Conservation (phyloP, 2,329 filamentous ascomycete genomes). For the Beauveria varroae region DNA sequence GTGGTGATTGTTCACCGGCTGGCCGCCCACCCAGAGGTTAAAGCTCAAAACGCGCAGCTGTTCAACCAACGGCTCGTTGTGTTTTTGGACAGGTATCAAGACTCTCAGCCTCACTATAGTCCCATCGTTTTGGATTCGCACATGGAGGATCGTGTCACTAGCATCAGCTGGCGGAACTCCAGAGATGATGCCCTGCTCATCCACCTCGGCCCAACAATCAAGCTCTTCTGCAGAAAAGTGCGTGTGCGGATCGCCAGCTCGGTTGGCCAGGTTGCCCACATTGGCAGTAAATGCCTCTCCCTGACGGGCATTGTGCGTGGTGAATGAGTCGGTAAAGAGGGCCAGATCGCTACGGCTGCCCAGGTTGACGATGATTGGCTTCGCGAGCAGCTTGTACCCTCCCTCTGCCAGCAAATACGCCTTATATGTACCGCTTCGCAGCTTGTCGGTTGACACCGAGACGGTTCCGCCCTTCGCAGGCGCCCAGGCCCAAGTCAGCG, state of each 20-base stretch:
- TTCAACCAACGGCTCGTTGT: constrained; percentile 22
- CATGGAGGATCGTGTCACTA: constrained; percentile 16
- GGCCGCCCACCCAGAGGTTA: constrained; percentile 34
- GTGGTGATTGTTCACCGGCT: constrained; percentile 27
- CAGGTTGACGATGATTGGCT: neutral
- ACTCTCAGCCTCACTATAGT: constrained; percentile 20
- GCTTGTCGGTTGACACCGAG: constrained; percentile 3
- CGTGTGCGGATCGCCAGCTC: constrained; percentile 18
- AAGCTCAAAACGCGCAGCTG: constrained; percentile 28
- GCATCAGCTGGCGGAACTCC: constrained; percentile 24
- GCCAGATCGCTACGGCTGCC: constrained; percentile 7
- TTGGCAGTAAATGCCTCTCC: constrained; percentile 26
- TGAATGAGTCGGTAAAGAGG: constrained; percentile 24
- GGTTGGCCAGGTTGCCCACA: constrained; percentile 26
- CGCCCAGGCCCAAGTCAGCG: constrained; percentile 20
- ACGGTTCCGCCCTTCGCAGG: constrained; percentile 13
- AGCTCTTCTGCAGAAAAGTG: constrained; percentile 22
- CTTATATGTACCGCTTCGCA: constrained; percentile 1
- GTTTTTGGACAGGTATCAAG: constrained; percentile 24
- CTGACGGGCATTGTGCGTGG: constrained; percentile 28
- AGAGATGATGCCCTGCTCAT: constrained; percentile 25
- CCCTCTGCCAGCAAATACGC: constrained; percentile 2
- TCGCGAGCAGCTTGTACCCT: neutral
- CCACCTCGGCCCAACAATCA: constrained; percentile 26
- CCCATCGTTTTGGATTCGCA: constrained; percentile 21